Conservation (phyloP, 768 basidiomycete species). For the Amanita subjunquillea region DNA sequence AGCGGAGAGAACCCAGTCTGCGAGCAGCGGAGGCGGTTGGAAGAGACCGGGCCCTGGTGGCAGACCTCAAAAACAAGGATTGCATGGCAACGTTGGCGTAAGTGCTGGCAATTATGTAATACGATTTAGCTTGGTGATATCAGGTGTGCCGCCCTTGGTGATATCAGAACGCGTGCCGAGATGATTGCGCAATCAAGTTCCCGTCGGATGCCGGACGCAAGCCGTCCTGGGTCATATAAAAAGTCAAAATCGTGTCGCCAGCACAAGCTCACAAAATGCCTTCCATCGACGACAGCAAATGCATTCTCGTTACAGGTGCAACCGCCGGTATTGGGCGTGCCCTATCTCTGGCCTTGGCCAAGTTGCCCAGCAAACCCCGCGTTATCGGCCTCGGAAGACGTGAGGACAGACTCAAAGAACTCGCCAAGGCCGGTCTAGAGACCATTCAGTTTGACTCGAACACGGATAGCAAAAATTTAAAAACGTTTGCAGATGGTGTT, state of each 20-base stretch:
- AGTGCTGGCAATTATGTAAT: neutral
- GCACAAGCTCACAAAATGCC: constrained; percentile 11
- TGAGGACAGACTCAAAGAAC: constrained; percentile 40
- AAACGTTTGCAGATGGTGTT: constrained; percentile 28
- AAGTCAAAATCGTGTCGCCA: no score
- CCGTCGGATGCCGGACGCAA: neutral
- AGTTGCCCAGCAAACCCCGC: constrained; percentile 34
- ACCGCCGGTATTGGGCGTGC: constrained; percentile 50
- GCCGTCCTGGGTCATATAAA: no score
- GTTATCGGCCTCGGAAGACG: constrained; percentile 44
- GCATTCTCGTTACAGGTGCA: constrained; percentile 45
- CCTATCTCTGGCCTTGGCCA: constrained; percentile 38
- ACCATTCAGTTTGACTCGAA: constrained; percentile 35
- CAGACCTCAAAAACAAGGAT: neutral
- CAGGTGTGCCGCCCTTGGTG: no score
- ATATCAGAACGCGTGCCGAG: no score
- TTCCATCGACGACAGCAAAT: constrained; percentile 35
- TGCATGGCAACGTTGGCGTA: neutral
- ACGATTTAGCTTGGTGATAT: no score
- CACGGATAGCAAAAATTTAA: constrained; percentile 24
- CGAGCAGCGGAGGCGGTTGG: constrained; percentile 14
- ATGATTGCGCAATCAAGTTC: no score
- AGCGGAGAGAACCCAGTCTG: constrained; percentile 27
- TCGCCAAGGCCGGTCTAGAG: constrained; percentile 29
- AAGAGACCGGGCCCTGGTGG: neutral